Conservation (phyloP, 805 yeast genomes). For the Starmerella ratchasimensis region DNA sequence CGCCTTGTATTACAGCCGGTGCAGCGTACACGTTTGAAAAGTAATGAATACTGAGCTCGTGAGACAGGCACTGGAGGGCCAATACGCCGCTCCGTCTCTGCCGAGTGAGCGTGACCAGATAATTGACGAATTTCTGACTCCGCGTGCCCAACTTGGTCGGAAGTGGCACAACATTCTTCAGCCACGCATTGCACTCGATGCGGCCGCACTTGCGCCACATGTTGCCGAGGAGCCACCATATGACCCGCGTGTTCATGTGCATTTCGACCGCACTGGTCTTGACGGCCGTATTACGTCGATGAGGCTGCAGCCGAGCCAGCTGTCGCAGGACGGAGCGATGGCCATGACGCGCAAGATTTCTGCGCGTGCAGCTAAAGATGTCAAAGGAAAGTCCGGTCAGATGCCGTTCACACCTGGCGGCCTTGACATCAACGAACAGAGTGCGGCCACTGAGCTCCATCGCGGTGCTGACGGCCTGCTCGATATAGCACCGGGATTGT, state of each 20-base stretch:
- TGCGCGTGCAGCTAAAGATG: constrained; percentile 43
- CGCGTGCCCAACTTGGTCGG: constrained; percentile 52
- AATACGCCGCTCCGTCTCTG: background rate
- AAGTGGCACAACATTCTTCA: constrained; percentile 50
- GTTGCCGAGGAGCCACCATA: constrained; percentile 47
- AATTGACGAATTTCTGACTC: constrained; percentile 40
- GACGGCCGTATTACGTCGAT: constrained; percentile 52
- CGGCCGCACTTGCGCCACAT: constrained; percentile 31
- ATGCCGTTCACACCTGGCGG: constrained; percentile 96
- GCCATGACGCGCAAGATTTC: constrained; percentile 58
- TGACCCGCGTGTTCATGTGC: constrained; percentile 47
- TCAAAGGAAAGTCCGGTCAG: constrained; percentile 57
- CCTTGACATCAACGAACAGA: constrained; percentile 26
- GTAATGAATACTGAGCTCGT: constrained; percentile 7
- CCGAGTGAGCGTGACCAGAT: constrained; percentile 19
- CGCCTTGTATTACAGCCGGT: no score
- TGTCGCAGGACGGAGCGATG: constrained; percentile 54
- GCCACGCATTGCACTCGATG: constrained; percentile 26
- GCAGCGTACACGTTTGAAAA: no score
- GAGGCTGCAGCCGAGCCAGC: constrained; percentile 45
- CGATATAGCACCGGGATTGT: constrained; percentile 70
- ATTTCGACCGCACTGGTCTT: constrained; percentile 64
- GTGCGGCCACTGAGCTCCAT: constrained; percentile 33
- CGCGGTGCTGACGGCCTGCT: constrained; percentile 63
- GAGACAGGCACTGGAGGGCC: constrained; percentile 2